Evolutionary conservation across 768 basidiomycete species (phyloP).

Genomic region (Termitomyces sp.): DNA sequence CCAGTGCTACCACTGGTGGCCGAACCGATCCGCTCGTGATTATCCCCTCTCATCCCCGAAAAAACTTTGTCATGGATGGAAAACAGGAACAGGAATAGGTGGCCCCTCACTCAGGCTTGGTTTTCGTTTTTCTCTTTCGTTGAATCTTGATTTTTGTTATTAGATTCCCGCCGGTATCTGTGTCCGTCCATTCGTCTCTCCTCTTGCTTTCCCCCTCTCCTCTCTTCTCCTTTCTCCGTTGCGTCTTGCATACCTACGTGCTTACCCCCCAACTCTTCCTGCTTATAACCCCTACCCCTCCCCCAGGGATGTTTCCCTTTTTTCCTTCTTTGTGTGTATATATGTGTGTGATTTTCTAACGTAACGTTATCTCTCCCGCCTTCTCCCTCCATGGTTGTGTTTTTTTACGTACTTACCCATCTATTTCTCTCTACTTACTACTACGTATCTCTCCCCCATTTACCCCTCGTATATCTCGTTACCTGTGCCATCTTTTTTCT

Average conservation of each 20-base stretch:
- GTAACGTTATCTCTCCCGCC: neutral
- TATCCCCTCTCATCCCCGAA: neutral
- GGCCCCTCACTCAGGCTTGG: neutral
- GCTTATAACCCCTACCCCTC: neutral
- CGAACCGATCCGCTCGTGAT: neutral
- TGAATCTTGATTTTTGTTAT: neutral
- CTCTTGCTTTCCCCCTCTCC: neutral
- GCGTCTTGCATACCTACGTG: neutral
- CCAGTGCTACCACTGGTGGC: neutral
- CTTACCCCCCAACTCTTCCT: neutral
- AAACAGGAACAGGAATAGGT: conserved; percentile 8
- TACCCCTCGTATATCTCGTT: neutral
- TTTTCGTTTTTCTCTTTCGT: conserved; percentile 2
- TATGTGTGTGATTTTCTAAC: neutral
- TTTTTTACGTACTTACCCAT: conserved; percentile 1
- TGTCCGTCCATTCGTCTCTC: neutral
- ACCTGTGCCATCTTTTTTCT: neutral
- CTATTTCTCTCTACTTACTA: neutral
- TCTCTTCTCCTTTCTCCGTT: neutral
- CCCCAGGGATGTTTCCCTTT: neutral
- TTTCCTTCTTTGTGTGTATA: no score
- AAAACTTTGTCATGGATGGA: conserved; percentile 5
- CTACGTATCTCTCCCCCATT: neutral
- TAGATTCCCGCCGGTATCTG: neutral
- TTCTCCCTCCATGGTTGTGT: conserved; percentile 1